Percentiles rank a stretch among this genome's conserved stretches.
Conservation (phyloP, 1,284 basidiomycete species). For the Vanrija humicola region DNA sequence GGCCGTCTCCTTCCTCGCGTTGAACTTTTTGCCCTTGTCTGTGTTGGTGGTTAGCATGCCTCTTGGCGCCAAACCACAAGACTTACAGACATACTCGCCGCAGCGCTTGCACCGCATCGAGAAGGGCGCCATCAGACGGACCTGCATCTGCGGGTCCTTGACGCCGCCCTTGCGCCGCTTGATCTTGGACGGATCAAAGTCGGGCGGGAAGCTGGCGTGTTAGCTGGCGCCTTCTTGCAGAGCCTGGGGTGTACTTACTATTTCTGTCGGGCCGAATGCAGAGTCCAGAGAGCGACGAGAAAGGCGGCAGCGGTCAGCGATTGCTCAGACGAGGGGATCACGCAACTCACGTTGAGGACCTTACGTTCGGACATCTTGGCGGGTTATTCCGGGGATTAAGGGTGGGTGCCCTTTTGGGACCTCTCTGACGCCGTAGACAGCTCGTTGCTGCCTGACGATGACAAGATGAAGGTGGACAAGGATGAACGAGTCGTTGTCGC, state of each 20-base stretch:
- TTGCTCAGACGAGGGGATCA: conserved; percentile 7
- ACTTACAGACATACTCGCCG: conserved; percentile 90
- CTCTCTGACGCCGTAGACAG: no score
- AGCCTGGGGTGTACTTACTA: background rate
- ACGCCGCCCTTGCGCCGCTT: conserved; percentile 66
- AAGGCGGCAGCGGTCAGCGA: background rate
- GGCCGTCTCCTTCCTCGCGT: conserved; percentile 96
- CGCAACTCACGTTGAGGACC: conserved; percentile 64
- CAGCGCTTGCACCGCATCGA: conserved; percentile 96
- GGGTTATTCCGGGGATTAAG: no score
- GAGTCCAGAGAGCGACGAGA: background rate
- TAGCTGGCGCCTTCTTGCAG: background rate
- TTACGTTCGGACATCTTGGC: conserved; percentile 77
- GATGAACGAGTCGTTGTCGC: no score
- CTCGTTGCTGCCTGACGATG: no score
- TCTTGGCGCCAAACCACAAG: background rate
- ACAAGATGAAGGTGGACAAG: no score
- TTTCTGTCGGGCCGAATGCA: background rate
- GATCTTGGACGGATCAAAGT: conserved; percentile 97
- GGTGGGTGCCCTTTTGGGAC: no score
- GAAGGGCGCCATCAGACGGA: conserved; percentile 98
- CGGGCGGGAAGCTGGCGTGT: conserved; percentile 53
- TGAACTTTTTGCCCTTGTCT: conserved; percentile 95
- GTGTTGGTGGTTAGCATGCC: background rate
- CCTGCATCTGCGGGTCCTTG: conserved; percentile 91